Conservation (phyloP, 164 flowering plant species). For the Brasenia schreberi region DNA sequence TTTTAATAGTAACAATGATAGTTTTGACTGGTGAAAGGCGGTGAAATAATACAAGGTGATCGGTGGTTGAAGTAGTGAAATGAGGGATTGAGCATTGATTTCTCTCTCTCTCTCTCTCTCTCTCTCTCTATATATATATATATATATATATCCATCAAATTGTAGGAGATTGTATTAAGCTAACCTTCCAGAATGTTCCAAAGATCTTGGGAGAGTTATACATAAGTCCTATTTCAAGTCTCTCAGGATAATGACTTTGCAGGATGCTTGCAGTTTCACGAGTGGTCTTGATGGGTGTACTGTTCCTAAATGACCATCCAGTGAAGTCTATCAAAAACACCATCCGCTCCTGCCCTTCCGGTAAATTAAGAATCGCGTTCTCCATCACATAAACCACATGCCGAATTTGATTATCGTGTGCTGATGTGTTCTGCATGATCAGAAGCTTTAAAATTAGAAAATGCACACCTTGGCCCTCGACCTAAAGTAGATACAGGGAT, state of each 20-base stretch:
- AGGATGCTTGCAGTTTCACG: slow-evolving; percentile 55
- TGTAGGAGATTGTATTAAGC: not conserved
- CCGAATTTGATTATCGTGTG: slow-evolving; percentile 60
- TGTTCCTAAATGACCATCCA: slow-evolving; percentile 59
- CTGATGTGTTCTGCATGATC: slow-evolving; percentile 54
- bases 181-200: slow-evolving; percentile 94
- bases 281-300: slow-evolving; percentile 62
- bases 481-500: not conserved
- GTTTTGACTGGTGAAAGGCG: too few species aligned
- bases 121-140: too few species aligned
- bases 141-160: too few species aligned
- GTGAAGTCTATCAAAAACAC: slow-evolving; percentile 89
- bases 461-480: not conserved
- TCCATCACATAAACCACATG: slow-evolving; percentile 85
- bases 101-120: too few species aligned
- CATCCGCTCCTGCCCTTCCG: slow-evolving; percentile 87
- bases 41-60: too few species aligned
- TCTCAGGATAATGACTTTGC: slow-evolving; percentile 90
- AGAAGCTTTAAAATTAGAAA: not conserved
- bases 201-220: slow-evolving; percentile 87
- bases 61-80: too few species aligned
- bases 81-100: too few species aligned
- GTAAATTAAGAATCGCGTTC: slow-evolving; percentile 85
- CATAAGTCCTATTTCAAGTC: slow-evolving; percentile 74
- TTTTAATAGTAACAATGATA: too few species aligned